Conservation (phyloP, 495 filamentous ascomycete genomes). For the Aspergillus panamensis region DNA sequence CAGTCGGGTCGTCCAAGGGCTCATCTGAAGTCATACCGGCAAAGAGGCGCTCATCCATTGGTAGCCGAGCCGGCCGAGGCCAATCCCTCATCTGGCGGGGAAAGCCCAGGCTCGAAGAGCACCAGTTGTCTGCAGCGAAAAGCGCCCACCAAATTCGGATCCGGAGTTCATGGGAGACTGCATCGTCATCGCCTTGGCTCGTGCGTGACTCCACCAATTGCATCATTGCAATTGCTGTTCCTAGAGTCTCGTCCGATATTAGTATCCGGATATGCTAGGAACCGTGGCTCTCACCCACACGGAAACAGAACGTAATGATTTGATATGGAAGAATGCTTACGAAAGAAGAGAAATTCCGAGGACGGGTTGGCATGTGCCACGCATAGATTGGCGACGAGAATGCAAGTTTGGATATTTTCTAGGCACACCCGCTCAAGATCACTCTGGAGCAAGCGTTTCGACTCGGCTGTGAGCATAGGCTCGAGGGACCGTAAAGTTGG, state of each 20-base stretch:
- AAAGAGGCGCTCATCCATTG: background rate
- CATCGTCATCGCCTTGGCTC: background rate
- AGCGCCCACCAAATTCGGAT: background rate
- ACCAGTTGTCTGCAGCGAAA: background rate
- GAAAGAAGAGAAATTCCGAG: slow-evolving; percentile 1
- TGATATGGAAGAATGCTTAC: background rate
- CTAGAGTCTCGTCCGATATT: too few relatives aligned
- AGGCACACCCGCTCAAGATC: background rate
- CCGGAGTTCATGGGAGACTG: background rate
- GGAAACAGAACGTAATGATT: background rate
- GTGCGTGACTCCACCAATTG: background rate
- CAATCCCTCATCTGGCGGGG: background rate
- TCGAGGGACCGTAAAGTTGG: background rate
- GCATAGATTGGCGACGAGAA: background rate
- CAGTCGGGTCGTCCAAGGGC: background rate
- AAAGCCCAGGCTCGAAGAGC: background rate
- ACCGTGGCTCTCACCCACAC: too few relatives aligned
- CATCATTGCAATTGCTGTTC: background rate
- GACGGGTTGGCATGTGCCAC: background rate
- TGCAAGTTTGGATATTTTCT: slow-evolving; percentile 6
- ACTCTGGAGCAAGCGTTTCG: background rate
- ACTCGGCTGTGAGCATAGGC: background rate
- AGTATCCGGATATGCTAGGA: too few relatives aligned
- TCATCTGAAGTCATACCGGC: background rate
- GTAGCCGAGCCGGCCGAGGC: background rate